Conservation (phyloP, 306 rosid species). For the Gastrolobium villosum region DNA sequence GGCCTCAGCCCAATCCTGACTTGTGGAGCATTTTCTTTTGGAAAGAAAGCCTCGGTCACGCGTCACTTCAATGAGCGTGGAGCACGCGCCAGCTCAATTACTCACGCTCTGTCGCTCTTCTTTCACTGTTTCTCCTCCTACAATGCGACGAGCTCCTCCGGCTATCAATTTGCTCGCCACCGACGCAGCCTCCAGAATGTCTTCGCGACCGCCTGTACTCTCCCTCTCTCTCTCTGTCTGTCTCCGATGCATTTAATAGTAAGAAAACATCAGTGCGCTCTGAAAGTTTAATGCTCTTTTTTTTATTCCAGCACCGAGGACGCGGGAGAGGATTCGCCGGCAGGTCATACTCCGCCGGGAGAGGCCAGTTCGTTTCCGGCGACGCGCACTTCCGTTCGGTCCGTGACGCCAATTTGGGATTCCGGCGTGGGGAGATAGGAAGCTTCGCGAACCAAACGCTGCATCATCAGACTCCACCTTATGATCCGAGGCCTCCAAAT, state of each 20-base stretch:
- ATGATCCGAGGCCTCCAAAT: slow-evolving; percentile 25
- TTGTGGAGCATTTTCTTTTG: neutral
- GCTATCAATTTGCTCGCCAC: slow-evolving; percentile 54
- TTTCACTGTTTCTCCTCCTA: slow-evolving; percentile 11
- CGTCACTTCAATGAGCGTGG: slow-evolving; percentile 18
- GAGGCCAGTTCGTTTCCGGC: slow-evolving; percentile 61
- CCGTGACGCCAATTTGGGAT: slow-evolving; percentile 65
- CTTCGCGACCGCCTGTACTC: slow-evolving; percentile 61
- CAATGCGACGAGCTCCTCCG: slow-evolving; percentile 69
- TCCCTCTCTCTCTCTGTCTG: slow-evolving; percentile 26
- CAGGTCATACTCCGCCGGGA: slow-evolving; percentile 54
- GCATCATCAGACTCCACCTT: slow-evolving; percentile 40
- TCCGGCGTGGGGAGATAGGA: slow-evolving; percentile 63
- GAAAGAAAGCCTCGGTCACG: slow-evolving; percentile 38
- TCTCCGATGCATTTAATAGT: neutral
- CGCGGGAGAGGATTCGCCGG: slow-evolving; percentile 66
- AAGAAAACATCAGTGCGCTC: neutral
- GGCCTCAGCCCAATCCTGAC: too few relatives aligned
- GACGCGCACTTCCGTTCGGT: slow-evolving; percentile 69
- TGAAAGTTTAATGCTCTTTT: neutral
- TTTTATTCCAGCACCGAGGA: slow-evolving; percentile 64
- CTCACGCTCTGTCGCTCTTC: neutral
- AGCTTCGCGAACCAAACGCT: slow-evolving; percentile 51
- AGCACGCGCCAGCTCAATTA: slow-evolving; percentile 33
- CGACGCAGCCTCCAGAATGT: slow-evolving; percentile 55